These are phyloP conservation scores for Arctostaphylos glauca DNA, from an alignment of 148 eudicot species.

Conservation along the genomic window DNA sequence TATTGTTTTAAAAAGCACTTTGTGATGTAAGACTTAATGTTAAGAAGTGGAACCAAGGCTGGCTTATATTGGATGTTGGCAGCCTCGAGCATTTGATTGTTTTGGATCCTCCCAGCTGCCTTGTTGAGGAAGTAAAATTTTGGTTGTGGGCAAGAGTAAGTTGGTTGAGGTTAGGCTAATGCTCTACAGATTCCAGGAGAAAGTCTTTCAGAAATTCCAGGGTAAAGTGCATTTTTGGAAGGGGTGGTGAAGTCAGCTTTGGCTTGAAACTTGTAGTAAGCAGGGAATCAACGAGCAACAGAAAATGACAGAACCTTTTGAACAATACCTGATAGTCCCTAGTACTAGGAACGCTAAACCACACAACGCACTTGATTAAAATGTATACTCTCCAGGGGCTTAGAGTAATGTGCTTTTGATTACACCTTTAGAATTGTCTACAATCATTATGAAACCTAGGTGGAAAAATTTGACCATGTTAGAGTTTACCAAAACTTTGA, in stretches of 20 bases:
- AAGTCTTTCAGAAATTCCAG: background rate
- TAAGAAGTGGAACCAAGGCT: background rate
- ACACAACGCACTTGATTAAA: background rate
- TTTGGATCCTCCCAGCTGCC: background rate
- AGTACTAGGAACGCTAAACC: background rate
- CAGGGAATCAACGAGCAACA: background rate
- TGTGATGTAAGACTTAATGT: background rate
- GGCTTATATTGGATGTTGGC: background rate
- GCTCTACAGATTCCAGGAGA: background rate
- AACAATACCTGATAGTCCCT: background rate
- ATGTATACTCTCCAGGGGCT: background rate
- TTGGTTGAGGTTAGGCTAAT: background rate
- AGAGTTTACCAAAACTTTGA: background rate
- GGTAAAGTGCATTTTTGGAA: background rate
- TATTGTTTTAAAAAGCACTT: background rate
- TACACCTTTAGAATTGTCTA: background rate
- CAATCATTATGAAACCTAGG: background rate
- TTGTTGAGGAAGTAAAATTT: background rate
- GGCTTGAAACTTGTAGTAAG: background rate
- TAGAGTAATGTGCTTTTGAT: background rate
- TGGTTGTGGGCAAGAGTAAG: background rate
- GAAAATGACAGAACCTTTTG: slow-evolving; percentile 4
- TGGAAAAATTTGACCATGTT: background rate
- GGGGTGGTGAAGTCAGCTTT: background rate
- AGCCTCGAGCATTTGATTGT: background rate